Evolutionary conservation across 768 basidiomycete genomes (phyloP), one percentile per base, ranked within the genome.

Genomic region (Amyloporia xantha): DNA sequence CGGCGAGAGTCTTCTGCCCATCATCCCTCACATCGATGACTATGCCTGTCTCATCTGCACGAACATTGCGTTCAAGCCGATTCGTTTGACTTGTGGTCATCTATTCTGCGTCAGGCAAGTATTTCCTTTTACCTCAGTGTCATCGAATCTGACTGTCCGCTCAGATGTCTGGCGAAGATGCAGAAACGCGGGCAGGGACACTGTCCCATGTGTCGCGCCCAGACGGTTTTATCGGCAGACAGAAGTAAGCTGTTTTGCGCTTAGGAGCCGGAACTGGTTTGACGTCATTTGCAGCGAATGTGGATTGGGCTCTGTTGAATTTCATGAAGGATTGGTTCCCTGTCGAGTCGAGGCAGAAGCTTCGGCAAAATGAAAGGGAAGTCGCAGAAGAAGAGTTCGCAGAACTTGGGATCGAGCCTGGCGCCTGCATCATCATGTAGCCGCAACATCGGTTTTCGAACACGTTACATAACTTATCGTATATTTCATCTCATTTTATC

Each of bases 281-380:
- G n/a, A n/a, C n/a, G n/a, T n/a, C n/a, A n/a, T n/a, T 15, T 3
- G 15, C 50, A 90, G 87, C 75, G 2, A 91, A 91, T 58, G 77
- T 91, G 13, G 88, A 91, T 58, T 81, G 79, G 75, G 86, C 81
- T 1, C 62, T 91, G 40, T 69, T 86, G 40, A 86, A 90, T 55
- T 92, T 91, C 57, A 90, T 96, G 84, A 75, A 84, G 50, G 82
- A 87, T 57, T 96, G 91, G 91, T 97, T 97, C 65, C 91, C 94
- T 0, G 61, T 78, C 12, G 94, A 96, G 62, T 74, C 90, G 13
- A 78, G 72, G 50, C 74, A 74, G 57, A 96, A 96, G 63, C 68
- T 80, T 40, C 78, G 74, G 56, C 74, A 78, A 54, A 92, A 93
- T 62, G 82, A 88, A 62, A 70, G 67, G 41, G 93, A 96, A 62